A percentile compares a stretch with the other conserved stretches of the same genome.
Evolutionary conservation across 805 yeast species (phyloP).

Genomic region (Wickerhamomyces sydowiorum): DNA sequence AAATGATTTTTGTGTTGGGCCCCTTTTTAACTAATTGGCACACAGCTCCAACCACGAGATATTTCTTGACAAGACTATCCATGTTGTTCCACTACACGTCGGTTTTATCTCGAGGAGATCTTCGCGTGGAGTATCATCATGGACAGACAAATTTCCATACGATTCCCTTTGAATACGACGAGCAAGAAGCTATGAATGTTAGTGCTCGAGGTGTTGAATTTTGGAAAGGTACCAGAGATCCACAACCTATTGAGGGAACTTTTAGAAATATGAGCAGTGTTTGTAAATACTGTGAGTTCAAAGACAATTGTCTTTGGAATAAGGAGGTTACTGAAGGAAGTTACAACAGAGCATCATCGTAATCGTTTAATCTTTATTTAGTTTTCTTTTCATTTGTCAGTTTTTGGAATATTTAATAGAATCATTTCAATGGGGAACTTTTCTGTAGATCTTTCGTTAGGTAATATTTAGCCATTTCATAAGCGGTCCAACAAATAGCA

Average conservation of each 20-base stretch:
- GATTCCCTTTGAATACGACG: constrained; percentile 32
- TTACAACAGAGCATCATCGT: not conserved
- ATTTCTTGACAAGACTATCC: constrained; percentile 49
- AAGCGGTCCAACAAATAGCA: constrained; percentile 96
- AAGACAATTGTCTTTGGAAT: constrained; percentile 36
- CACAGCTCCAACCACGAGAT: constrained; percentile 48
- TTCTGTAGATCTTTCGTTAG: constrained; percentile 11
- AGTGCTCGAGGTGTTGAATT: constrained; percentile 34
- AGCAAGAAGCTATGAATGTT: constrained; percentile 22
- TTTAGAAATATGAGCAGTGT: constrained; percentile 28
- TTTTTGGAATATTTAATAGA: no score
- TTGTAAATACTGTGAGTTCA: constrained; percentile 54
- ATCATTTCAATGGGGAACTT: not conserved
- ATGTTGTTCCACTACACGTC: constrained; percentile 36
- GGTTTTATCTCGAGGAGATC: constrained; percentile 29
- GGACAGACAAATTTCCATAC: constrained; percentile 37
- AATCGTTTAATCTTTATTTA: not conserved
- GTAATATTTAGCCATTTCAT: constrained; percentile 84
- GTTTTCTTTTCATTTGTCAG: not conserved
- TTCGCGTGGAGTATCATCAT: constrained; percentile 50
- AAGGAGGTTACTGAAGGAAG: constrained; percentile 3
- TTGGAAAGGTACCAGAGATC: constrained; percentile 56
- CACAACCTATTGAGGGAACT: constrained; percentile 35
- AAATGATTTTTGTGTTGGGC: not conserved
- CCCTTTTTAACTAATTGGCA: constrained; percentile 40